phyloP scores from a whole-genome alignment of 2,329 filamentous ascomycete species.

The Ilyonectria destructans region DNA sequence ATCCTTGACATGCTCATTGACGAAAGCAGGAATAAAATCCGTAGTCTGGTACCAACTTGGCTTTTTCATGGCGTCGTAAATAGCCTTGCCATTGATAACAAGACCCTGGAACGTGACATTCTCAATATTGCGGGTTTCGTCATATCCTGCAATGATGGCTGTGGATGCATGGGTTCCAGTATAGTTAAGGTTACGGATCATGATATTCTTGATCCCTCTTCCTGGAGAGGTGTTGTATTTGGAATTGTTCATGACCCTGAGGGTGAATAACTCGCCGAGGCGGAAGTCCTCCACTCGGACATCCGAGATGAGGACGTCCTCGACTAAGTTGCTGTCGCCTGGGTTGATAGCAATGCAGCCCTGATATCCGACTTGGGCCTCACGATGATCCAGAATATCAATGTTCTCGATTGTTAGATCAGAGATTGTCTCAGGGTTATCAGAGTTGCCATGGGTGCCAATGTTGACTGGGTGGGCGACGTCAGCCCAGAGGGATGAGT shows the following conservation, averaged over 20 bases:
- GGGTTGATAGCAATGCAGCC: neutral
- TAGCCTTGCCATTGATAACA: neutral
- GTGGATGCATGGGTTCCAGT: neutral
- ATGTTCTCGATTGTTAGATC: neutral
- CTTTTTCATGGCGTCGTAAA: neutral
- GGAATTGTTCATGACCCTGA: neutral
- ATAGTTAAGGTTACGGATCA: neutral
- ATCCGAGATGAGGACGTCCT: neutral
- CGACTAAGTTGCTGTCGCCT: neutral
- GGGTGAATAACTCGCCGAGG: neutral
- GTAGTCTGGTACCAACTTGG: neutral
- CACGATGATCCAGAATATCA: neutral
- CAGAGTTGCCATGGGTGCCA: slow-evolving; percentile 8
- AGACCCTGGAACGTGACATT: neutral
- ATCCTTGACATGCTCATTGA: neutral
- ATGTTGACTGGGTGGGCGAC: slow-evolving; percentile 19
- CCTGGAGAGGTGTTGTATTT: neutral
- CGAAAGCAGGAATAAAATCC: neutral
- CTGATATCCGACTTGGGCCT: neutral
- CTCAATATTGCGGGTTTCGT: neutral
- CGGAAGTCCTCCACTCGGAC: neutral
- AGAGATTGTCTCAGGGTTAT: neutral
- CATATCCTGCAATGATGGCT: neutral
- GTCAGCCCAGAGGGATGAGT: slow-evolving; percentile 16
- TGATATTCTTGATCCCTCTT: neutral